Base-by-base conservation (phyloP, 805 yeast genomes). In the Peterozyma xylosa region DNA sequence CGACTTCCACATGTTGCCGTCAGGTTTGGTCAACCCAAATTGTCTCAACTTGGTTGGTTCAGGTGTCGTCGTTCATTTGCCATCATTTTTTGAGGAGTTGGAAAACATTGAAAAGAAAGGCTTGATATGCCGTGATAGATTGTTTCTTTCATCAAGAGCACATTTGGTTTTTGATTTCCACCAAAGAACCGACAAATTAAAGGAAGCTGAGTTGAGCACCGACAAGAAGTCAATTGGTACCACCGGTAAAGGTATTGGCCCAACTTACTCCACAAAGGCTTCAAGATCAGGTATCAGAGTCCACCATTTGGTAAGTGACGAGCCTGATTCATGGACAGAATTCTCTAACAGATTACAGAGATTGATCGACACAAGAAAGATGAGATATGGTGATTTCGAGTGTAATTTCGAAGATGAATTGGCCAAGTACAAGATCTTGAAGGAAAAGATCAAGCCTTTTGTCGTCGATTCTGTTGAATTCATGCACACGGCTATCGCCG, bases 241-340 rank as follows among this genome's bases (percentile, higher is more conserved):
- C 50, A 93, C 99, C 33, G 97, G 98, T 61, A 93, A 93, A 63
- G 99, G 99, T 67, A 93, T 93, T 58, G 99, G 99, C 46, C 99
- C 99, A 56, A 85, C 99, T 37, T 93, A 93, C 64, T 83, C 97
- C 21, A 89, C 99, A 50, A 93, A 93, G 71, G 95, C 95, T 42
- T 84, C 96, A 13, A 83, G 99, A 69, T 88, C 97, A 16, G 99
- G 99, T 60, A 73, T 93, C 55, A 80, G 99, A 68, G 95, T 93
- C 45, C 99, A 93, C 70, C 98, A 93, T 71, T 76, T 93, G 58
- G 93, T 89, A 35, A 80, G 86, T 53, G 85, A 86, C 55, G 90
- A 86, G 59, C 90, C 89, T 13, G 90, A 80, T 50, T 86, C 96
- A 13, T 93, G 98, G 98, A 85, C 75, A 35, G 96, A 86, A 66